These are phyloP conservation scores for Kluyveromyces starmeri DNA, from an alignment of 805 yeast species.

Conservation along the genomic window DNA sequence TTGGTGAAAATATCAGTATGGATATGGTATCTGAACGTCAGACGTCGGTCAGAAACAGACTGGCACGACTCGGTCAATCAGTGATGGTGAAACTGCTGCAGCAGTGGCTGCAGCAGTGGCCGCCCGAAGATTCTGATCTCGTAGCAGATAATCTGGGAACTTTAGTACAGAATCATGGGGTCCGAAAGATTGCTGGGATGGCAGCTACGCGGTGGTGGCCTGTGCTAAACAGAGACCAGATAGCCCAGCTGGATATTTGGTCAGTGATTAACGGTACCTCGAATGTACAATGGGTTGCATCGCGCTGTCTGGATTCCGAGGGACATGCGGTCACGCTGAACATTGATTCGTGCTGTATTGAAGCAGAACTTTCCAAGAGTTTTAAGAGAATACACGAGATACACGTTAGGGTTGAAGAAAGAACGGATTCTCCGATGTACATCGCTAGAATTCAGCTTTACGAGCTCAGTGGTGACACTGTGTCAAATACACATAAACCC, in stretches of 20 bases:
- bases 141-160: slow-evolving; percentile 17
- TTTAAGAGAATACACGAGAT: slow-evolving; percentile 45
- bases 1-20: too few relatives aligned
- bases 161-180: slow-evolving; percentile 20
- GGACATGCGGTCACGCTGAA: slow-evolving; percentile 21
- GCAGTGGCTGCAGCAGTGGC: slow-evolving; percentile 4
- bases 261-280: background rate
- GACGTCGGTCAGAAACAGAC: slow-evolving; percentile 1
- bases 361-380: slow-evolving; percentile 38
- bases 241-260: slow-evolving; percentile 43
- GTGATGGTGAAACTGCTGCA: background rate
- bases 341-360: slow-evolving; percentile 43
- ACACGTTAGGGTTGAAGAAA: slow-evolving; percentile 60
- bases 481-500: slow-evolving; percentile 32
- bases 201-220: slow-evolving; percentile 42
- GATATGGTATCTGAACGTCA: too few relatives aligned
- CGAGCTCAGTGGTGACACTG: slow-evolving; percentile 34
- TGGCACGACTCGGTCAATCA: slow-evolving; percentile 1
- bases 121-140: slow-evolving; percentile 9
- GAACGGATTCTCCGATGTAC: slow-evolving; percentile 52
- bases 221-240: slow-evolving; percentile 55
- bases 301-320: background rate
- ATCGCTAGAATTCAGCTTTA: slow-evolving; percentile 61
- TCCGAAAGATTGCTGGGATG: slow-evolving; percentile 35
- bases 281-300: background rate